Conservation (phyloP, 345 rosid genomes). For the Punica granatum region DNA sequence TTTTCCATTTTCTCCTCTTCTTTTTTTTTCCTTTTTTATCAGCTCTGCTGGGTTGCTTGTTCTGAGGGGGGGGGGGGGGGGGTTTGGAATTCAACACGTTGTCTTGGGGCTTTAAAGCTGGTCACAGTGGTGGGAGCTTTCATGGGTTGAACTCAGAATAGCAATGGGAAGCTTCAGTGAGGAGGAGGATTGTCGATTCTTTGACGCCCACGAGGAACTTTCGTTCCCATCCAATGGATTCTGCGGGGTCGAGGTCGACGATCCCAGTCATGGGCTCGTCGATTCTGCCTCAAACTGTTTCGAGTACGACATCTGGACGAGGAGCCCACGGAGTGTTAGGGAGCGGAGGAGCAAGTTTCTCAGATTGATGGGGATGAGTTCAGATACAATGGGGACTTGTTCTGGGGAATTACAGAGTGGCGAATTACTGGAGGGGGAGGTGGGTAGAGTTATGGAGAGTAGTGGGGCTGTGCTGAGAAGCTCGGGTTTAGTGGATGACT, state of each 20-base stretch:
- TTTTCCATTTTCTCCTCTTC: slow-evolving; percentile 6
- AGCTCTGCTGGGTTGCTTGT: slow-evolving; percentile 46
- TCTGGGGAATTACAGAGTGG: neutral
- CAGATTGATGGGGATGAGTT: slow-evolving; percentile 31
- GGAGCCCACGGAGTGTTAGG: slow-evolving; percentile 43
- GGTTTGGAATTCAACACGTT: slow-evolving; percentile 33
- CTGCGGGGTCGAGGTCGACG: neutral
- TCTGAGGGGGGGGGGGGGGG: slow-evolving; percentile 40
- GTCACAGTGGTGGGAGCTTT: slow-evolving; percentile 33
- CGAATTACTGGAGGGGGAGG: slow-evolving; percentile 15
- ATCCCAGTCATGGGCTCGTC: slow-evolving; percentile 4
- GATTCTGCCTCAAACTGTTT: slow-evolving; percentile 19
- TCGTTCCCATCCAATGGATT: slow-evolving; percentile 22
- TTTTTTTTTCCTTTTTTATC: no score
- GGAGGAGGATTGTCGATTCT: slow-evolving; percentile 55
- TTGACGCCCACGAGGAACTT: slow-evolving; percentile 65
- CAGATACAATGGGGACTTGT: slow-evolving; percentile 10
- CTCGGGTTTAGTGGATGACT: slow-evolving; percentile 32
- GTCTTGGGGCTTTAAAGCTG: slow-evolving; percentile 29
- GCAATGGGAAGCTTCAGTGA: slow-evolving; percentile 55
- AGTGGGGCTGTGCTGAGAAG: slow-evolving; percentile 48
- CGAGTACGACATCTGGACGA: slow-evolving; percentile 56
- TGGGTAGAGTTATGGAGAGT: slow-evolving; percentile 28
- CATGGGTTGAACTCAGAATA: slow-evolving; percentile 58
- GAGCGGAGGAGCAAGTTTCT: slow-evolving; percentile 15